Evolutionary conservation across 768 basidiomycete species (phyloP), one percentile per base, ranked within the genome.

Genomic region (Termitomyces sp.): DNA sequence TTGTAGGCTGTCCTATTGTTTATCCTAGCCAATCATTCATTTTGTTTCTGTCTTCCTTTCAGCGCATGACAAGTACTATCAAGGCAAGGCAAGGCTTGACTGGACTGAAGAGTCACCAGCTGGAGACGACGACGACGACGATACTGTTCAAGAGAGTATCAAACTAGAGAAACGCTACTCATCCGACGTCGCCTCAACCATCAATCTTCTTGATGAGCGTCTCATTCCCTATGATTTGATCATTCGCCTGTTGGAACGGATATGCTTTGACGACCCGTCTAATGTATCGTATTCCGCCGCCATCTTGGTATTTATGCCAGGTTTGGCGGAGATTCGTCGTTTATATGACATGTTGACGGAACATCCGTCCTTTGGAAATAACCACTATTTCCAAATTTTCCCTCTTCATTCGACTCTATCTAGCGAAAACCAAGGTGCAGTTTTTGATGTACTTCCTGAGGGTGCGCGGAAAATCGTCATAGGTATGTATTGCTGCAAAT

Each of bases 391-490:
- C 74, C 80, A 79, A 58, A 74, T 98, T 38, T 88, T 88, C 67
- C 92, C 92, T 2, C 74, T 99, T 11, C 96, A 99, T 72, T 98
- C 96, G 0, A 93, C 87, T 2, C 85, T 98, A 51, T 93, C 94
- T 18, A 94, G 84, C 63, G 95, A 98, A 60, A 87, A 87, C 60
- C 96, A 99, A 69, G 81, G 83, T 41, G 88, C 88, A 18, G 95
- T 96, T 0, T 98, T 98, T 68, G 91, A 97, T 54, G 71, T 91
- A 1, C 95, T 92, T 40, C 90, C 92, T 0, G 66, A 68, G 0
- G 92, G 91, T 30, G 71, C 89, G 5, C 81, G 91, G 52, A 99
- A 99, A 74, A 95, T 99, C 63, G 97, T 99, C 50, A 87, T 99
- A 43, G 90, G 94, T 94, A 67, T 41, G 79, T 64, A 22, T 55